Evolutionary conservation across 2,329 filamentous ascomycete species (phyloP), one percentile per base, ranked within the genome.

Genomic region (Cladophialophora bantiana): DNA sequence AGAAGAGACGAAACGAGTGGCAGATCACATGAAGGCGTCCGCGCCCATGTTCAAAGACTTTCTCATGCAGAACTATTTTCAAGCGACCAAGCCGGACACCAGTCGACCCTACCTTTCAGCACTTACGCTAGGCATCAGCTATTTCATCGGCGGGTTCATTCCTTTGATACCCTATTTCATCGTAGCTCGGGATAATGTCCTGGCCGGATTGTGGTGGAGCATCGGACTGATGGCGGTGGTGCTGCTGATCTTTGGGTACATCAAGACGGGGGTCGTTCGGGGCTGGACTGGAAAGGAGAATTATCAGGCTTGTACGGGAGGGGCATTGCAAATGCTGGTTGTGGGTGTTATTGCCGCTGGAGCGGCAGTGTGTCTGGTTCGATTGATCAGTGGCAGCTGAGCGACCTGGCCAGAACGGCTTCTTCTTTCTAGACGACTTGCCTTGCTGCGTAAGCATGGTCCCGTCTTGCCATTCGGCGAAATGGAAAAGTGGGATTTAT

Each of bases 301-400:
- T 70, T 80, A 85, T 71, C 70, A 80, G 40, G 83, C 85, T 0
- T 87, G 86, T 9, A 72, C 87, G 13, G 84, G 83, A 77, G 88
- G 88, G 6, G 88, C 88, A 0, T 58, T 88, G 34, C 86, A 90
- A 78, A 91, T 90, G 75, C 78, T 89, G 53, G 73, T 89, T 20
- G 85, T 91, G 53, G 89, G 89, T 35, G 85, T 87, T 13, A 70
- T 89, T 64, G 89, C 89, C 4, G 89, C 89, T 0, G 88, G 85
- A 1, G 87, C 88, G 7, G 88, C 88, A 26, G 89, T 90, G 76
- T 83, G 78, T 3, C 84, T 90, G 63, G 66, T 70, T 18, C 57
- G 67, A 50, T 36, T 69, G n/a, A 68, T 70, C 60, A 70, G 66
- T 32, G 63, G 59, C n/a, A 50, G 31, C 20, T 70, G 42, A 67